Percentiles rank a stretch among this genome's conserved stretches.
Evolutionary conservation across 257 asterid genomes (phyloP).

Genomic region (Paraleonurus japonicus): DNA sequence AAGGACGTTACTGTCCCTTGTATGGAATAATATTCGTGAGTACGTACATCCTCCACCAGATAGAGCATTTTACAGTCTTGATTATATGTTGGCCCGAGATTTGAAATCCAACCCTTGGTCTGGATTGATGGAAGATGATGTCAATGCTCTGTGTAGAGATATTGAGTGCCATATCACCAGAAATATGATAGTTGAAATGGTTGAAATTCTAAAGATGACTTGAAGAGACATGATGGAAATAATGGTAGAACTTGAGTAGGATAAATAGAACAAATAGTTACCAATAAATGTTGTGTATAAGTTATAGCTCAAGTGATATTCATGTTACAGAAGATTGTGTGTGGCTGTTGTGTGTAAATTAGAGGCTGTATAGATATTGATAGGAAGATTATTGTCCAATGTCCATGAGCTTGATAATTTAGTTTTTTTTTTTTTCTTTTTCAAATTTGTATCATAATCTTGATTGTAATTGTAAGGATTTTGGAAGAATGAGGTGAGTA

Average conservation of each 20-base stretch:
- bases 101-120: slow-evolving; percentile 63
- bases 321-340: slow-evolving; percentile 19
- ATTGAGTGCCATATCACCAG: slow-evolving; percentile 58
- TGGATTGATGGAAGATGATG: slow-evolving; percentile 56
- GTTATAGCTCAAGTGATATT: slow-evolving; percentile 3
- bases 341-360: slow-evolving; percentile 21
- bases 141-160: slow-evolving; percentile 55
- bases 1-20: slow-evolving; percentile 54
- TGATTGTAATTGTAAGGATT: background rate
- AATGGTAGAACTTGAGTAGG: background rate
- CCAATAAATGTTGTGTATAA: background rate
- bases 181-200: slow-evolving; percentile 65
- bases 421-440: background rate
- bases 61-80: slow-evolving; percentile 45
- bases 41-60: slow-evolving; percentile 52
- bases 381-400: slow-evolving; percentile 18
- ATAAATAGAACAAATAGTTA: background rate
- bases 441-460: slow-evolving; percentile 14
- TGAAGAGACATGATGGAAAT: background rate
- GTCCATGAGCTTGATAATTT: slow-evolving; percentile 3
- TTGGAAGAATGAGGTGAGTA: slow-evolving; percentile 17
- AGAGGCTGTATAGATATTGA: slow-evolving; percentile 26
- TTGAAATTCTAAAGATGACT: slow-evolving; percentile 22
- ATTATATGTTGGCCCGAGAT: slow-evolving; percentile 63
- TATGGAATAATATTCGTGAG: slow-evolving; percentile 52